phyloP scores from a whole-genome alignment of 768 basidiomycete species.

The Trametes meyenii region DNA sequence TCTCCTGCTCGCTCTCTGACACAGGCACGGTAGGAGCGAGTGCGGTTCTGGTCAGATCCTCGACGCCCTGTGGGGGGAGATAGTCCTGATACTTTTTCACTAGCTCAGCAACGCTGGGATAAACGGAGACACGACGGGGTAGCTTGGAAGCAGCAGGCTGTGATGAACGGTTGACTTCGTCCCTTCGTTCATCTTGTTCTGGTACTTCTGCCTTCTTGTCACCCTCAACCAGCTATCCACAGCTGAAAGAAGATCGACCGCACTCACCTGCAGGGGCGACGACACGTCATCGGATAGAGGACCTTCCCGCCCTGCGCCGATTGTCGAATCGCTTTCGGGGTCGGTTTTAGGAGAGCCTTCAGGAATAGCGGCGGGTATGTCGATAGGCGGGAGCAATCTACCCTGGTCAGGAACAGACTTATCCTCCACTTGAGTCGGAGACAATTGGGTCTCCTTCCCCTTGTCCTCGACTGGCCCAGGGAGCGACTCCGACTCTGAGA shows the following conservation, averaged over 20 bases:
- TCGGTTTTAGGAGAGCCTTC: conserved; percentile 49
- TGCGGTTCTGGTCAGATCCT: conserved; percentile 72
- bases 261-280: conserved; percentile 26
- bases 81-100: conserved; percentile 83
- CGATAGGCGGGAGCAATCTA: conserved; percentile 6
- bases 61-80: conserved; percentile 70
- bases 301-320: conserved; percentile 52
- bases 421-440: conserved; percentile 11
- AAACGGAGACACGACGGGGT: conserved; percentile 58
- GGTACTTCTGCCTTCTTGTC: neutral
- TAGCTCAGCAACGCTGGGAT: conserved; percentile 79
- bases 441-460: neutral
- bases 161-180: conserved; percentile 31
- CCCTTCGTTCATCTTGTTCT: conserved; percentile 9
- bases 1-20: conserved; percentile 86
- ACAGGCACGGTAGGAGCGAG: conserved; percentile 58
- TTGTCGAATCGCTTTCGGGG: conserved; percentile 83
- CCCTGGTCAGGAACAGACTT: conserved; percentile 23
- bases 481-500: conserved; percentile 62
- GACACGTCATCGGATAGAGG: conserved; percentile 10
- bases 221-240: neutral
- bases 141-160: conserved; percentile 51
- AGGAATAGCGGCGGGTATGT: conserved; percentile 14
- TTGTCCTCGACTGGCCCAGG: conserved; percentile 27
- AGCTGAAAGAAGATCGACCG: neutral